Evolutionary conservation across 441 rosid genomes (phyloP).

Genomic region (Populus hybrid): DNA sequence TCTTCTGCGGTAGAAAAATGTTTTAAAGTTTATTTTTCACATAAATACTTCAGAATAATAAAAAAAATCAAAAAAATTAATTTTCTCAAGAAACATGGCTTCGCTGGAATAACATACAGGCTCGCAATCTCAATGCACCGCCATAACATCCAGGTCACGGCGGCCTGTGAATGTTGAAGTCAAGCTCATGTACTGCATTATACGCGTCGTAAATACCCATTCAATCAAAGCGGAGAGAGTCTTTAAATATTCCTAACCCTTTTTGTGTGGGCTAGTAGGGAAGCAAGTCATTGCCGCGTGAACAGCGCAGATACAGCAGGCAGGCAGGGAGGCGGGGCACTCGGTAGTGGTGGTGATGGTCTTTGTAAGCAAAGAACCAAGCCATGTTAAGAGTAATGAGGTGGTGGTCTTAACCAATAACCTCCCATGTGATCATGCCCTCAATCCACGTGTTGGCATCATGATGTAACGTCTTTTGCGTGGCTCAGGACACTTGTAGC

Average conservation of each 20-base stretch:
- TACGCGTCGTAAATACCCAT: not conserved
- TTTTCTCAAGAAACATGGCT: no score
- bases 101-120: no score
- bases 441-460: conserved; percentile 34
- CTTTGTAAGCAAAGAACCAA: not conserved
- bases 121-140: not conserved
- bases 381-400: conserved; percentile 4
- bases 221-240: not conserved
- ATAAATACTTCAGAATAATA: no score
- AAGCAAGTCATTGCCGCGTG: conserved; percentile 18
- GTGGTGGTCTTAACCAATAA: not conserved
- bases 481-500: conserved; percentile 18
- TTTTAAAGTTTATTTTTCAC: no score
- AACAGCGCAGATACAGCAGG: conserved; percentile 28
- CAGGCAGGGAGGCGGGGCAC: not conserved
- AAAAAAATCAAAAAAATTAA: no score
- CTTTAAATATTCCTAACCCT: not conserved
- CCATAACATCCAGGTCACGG: not conserved
- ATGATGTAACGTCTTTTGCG: conserved; percentile 11
- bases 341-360: not conserved
- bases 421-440: conserved; percentile 30
- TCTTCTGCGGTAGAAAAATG: no score
- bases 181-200: not conserved
- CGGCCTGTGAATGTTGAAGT: not conserved
- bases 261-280: not conserved